Percentiles rank a stretch among this genome's conserved stretches.
Conservation (phyloP, 2,329 filamentous ascomycete species). For the Colletotrichum tropicicola region DNA sequence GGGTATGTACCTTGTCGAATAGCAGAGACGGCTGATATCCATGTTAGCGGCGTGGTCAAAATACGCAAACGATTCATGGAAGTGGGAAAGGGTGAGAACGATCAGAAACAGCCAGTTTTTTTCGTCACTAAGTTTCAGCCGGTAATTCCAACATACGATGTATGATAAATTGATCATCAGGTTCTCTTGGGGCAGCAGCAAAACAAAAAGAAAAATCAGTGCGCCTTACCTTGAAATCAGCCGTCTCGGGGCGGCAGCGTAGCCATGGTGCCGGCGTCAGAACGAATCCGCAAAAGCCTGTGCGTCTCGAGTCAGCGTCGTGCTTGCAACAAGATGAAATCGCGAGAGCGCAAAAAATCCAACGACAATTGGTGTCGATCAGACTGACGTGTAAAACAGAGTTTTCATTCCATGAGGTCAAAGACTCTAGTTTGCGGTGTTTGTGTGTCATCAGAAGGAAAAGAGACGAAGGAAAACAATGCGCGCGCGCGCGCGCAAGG, state of each 20-base stretch:
- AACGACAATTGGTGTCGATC: constrained; percentile 62
- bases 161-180: constrained; percentile 74
- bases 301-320: constrained; percentile 7
- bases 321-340: not conserved
- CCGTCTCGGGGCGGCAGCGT: constrained; percentile 1
- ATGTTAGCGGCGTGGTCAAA: constrained; percentile 42
- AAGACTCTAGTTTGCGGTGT: constrained; percentile 98
- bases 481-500: not conserved
- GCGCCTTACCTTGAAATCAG: constrained; percentile 12
- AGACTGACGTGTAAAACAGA: constrained; percentile 92
- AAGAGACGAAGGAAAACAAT: constrained; percentile 29
- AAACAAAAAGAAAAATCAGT: not conserved
- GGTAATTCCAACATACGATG: constrained; percentile 93
- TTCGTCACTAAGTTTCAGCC: constrained; percentile 84
- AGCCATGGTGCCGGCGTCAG: constrained; percentile 10
- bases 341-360: constrained; percentile 8
- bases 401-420: constrained; percentile 88
- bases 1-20: constrained; percentile 34
- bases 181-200: constrained; percentile 26
- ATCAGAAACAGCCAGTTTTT: constrained; percentile 91
- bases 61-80: too few species aligned
- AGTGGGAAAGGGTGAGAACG: constrained; percentile 35
- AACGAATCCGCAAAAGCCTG: constrained; percentile 14
- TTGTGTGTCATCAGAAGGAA: constrained; percentile 79
- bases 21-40: constrained; percentile 30